Conservation (phyloP, 108 stramenopile species). For the Stephanodiscus minutulus region DNA sequence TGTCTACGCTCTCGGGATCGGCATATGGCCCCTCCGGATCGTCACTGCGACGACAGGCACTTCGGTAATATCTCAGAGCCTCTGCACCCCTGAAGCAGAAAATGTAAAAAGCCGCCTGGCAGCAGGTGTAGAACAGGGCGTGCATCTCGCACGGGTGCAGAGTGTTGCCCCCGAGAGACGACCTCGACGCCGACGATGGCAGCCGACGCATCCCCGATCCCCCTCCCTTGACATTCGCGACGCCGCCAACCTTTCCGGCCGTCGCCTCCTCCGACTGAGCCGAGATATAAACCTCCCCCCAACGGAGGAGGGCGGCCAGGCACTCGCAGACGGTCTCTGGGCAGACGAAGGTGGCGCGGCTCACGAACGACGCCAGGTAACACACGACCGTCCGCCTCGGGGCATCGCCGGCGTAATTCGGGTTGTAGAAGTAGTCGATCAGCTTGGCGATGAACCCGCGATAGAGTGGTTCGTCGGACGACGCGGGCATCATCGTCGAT, state of each 20-base stretch:
- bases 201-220: background rate
- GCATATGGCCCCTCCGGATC: conserved; percentile 51
- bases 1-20: conserved; percentile 48
- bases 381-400: conserved; percentile 87
- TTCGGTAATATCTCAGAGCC: conserved; percentile 61
- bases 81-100: conserved; percentile 95
- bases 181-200: conserved; percentile 14
- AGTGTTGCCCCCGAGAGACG: conserved; percentile 49
- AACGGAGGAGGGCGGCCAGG: conserved; percentile 77
- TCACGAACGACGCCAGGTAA: conserved; percentile 95
- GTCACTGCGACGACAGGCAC: conserved; percentile 33
- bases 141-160: conserved; percentile 72
- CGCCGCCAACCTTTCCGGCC: conserved; percentile 1
- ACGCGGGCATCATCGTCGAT: background rate
- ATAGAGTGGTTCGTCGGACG: conserved; percentile 54
- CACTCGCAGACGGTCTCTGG: conserved; percentile 79
- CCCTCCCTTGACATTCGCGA: background rate
- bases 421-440: conserved; percentile 73
- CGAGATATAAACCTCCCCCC: conserved; percentile 86
- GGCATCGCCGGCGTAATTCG: conserved; percentile 58
- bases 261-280: conserved; percentile 30
- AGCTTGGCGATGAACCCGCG: conserved; percentile 78
- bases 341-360: conserved; percentile 82
- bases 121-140: conserved; percentile 91
- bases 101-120: conserved; percentile 96